Evolutionary conservation across 352 stramenopile species (phyloP), one percentile per base, ranked within the genome.

Genomic region (Phytophthora macrochlamydospora): DNA sequence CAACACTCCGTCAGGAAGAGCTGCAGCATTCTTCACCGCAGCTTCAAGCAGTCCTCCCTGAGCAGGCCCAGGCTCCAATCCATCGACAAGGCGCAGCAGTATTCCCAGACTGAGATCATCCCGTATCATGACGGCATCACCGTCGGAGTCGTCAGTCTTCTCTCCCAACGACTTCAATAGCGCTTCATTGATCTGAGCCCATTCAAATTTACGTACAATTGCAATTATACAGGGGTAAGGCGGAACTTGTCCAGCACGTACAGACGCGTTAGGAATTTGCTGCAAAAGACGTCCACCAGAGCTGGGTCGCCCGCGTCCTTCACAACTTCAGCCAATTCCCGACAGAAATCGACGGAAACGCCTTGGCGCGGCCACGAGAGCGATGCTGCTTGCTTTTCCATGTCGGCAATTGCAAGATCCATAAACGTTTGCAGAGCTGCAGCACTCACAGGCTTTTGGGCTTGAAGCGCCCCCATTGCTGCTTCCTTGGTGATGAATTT

Each of bases 271-370:
- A 44, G 7, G 38, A 46, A 56, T 14, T 53, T 43, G 49, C 45
- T 46, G 18, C 64, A 52, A 29, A 70, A 65, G 1, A 58, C 29
- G 7, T 56, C 18, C 3, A 62, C 62, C 35, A 70, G 35, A 9
- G 24, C 13, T 32, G 51, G 13, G 24, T 67, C 64, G 4, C 40
- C 45, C 0, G 33, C 13, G 2, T 60, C 18, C 4, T 60, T n/a
- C 24, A 69, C 3, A 18, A 69, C 4, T 6, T 59, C 46, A 24
- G 44, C 49, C 9, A 65, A n/a, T 29, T 38, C 32, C n/a, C 56
- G 31, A 12, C 33, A 60, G 37, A 66, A 66, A 2, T 18, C 12
- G 9, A 58, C 30, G 29, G 51, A 59, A 8, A 58, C 40, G 18
- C 2, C 9, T 13, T 7, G 6, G 40, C 40, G 8, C 4, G 5